Evolutionary conservation across 2,329 filamentous ascomycete genomes (phyloP), one percentile per base, ranked within the genome.

Genomic region (Akanthomyces dipterigenus): DNA sequence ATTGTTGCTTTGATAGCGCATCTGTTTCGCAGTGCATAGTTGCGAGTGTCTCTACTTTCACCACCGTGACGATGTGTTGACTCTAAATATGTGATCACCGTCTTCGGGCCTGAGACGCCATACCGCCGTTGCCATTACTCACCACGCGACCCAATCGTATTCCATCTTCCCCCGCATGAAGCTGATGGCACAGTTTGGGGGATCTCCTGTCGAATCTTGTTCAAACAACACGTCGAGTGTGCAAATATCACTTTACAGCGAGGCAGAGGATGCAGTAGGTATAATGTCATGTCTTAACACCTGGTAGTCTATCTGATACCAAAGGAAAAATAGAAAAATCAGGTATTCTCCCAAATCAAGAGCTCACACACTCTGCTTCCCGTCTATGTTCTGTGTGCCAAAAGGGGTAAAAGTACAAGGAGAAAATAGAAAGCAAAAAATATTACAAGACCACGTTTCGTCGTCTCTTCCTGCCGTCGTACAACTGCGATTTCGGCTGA

Each of bases 321-420:
- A 11, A 45, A 49, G 49, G 38, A 48, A 46, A 55, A 7, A 22
- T 34, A 26, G 26, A 43, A 36, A 48, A 50, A 56, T 2, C 24
- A 54, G 42, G 26, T 40, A 50, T 28, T 55, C 50, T 51, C 53
- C n/a, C 24, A 56, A 57, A 56, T 31, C 53, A 55, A 51, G 38
- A 40, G 46, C 46, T 57, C 43, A 45, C 22, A 18, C 43, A 38
- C 53, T 61, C 53, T 62, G 60, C 60, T 62, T 50, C 60, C 60
- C 60, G 40, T 57, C 53, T 57, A 62, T 62, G 60, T 62, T 57
- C 60, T 62, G 60, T 62, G 60, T 57, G 60, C 60, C 60, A 57
- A 48, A 51, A 49, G 60, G 60, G 53, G 28, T 62, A 53, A 56
- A 53, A 57, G 38, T 56, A 62, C 53, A 56, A 40, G 53, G 36